Evolutionary conservation across 2,329 filamentous ascomycete genomes (phyloP).

Genomic region (Neophaeococcomyces aloes): DNA sequence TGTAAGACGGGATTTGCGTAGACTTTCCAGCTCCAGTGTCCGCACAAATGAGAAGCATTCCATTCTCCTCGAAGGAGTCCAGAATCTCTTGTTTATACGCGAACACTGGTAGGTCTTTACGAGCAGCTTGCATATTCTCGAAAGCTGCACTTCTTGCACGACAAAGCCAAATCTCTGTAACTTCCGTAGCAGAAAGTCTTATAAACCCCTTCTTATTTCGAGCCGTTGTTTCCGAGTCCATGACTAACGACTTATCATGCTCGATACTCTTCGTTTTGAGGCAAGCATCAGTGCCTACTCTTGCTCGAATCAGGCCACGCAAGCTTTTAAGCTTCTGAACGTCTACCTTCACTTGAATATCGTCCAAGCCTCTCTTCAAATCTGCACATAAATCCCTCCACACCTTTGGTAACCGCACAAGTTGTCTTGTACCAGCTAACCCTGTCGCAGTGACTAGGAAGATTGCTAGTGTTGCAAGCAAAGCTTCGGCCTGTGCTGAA

Average conservation of each 20-base stretch:
- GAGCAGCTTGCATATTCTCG: conserved; percentile 65
- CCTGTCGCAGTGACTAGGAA: conserved; percentile 72
- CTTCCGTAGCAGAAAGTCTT: conserved; percentile 6
- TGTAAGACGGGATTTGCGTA: conserved; percentile 89
- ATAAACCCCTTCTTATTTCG: background rate
- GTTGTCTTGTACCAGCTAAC: conserved; percentile 75
- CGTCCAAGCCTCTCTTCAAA: conserved; percentile 60
- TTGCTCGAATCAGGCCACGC: conserved; percentile 47
- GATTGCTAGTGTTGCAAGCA: conserved; percentile 67
- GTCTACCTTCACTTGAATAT: conserved; percentile 58
- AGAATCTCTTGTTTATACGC: conserved; percentile 70
- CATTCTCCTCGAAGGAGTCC: conserved; percentile 63
- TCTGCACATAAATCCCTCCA: conserved; percentile 86
- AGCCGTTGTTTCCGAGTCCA: conserved; percentile 29
- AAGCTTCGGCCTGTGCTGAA: conserved; percentile 73
- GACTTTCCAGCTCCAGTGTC: conserved; percentile 97
- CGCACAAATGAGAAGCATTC: conserved; percentile 86
- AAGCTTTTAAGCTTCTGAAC: conserved; percentile 58
- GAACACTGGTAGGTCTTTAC: conserved; percentile 83
- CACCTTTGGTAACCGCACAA: conserved; percentile 61
- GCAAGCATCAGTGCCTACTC: conserved; percentile 30
- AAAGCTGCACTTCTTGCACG: conserved; percentile 35
- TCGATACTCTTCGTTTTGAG: conserved; percentile 22
- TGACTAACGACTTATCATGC: background rate
- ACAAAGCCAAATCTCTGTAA: conserved; percentile 13